phyloP scores from a whole-genome alignment of 495 filamentous ascomycete genomes.

The Talaromyces stipitatus region DNA sequence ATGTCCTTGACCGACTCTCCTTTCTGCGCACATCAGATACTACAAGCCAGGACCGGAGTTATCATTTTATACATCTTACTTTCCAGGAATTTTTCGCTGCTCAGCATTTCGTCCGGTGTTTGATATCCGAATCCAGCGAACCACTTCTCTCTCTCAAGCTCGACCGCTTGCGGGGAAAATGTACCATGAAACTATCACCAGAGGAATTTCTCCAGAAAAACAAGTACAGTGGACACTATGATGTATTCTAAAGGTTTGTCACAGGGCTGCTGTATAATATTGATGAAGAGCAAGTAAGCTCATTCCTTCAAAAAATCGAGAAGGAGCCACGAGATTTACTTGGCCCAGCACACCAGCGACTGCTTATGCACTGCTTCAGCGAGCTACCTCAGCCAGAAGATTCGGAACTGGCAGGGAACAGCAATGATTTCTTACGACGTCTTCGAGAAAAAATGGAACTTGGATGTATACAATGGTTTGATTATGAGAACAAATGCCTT shows the following conservation, averaged over 20 bases:
- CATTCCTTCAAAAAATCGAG: conserved; percentile 28
- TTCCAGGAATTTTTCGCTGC: conserved; percentile 17
- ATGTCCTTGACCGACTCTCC: conserved; percentile 13
- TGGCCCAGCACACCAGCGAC: conserved; percentile 28
- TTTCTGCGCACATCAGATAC: conserved; percentile 14
- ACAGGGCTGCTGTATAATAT: conserved; percentile 25
- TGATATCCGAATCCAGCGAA: neutral
- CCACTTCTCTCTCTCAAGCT: neutral
- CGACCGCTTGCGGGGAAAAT: neutral
- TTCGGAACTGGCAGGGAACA: conserved; percentile 14
- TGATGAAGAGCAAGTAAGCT: conserved; percentile 2
- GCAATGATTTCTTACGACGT: neutral
- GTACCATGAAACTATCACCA: neutral
- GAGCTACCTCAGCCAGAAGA: conserved; percentile 18
- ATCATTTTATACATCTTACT: conserved; percentile 9
- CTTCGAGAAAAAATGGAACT: neutral
- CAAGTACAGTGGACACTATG: conserved; percentile 33
- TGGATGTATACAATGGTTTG: neutral
- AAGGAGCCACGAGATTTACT: conserved; percentile 29
- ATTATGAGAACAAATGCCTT: neutral
- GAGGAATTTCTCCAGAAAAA: conserved; percentile 21
- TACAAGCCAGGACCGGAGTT: neutral
- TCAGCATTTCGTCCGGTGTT: neutral
- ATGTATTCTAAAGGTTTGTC: conserved; percentile 38
- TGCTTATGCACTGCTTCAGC: conserved; percentile 34